Percentiles rank a stretch among this genome's conserved stretches.
These are phyloP conservation scores for Aspergillus sp. DNA, from an alignment of 2,329 filamentous ascomycete genomes.

Conservation along the genomic window DNA sequence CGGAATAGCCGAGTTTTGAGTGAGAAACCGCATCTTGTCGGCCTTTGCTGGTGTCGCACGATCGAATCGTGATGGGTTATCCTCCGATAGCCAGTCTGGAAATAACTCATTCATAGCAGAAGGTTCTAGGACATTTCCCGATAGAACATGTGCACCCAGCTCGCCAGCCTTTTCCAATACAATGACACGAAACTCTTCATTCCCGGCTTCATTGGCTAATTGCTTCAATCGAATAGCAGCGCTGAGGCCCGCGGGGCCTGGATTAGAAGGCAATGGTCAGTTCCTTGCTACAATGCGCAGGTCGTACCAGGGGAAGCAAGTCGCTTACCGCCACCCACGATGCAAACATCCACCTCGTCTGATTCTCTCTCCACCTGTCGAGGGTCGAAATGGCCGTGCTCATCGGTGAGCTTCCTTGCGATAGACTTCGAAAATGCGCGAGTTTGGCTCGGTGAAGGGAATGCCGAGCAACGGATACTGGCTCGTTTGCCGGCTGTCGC, in stretches of 20 bases:
- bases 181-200: slow-evolving; percentile 93
- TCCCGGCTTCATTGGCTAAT: slow-evolving; percentile 88
- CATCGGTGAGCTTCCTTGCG: slow-evolving; percentile 47
- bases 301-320: background rate
- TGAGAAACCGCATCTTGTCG: slow-evolving; percentile 94
- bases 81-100: slow-evolving; percentile 88
- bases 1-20: slow-evolving; percentile 75
- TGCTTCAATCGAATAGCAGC: slow-evolving; percentile 96
- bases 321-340: slow-evolving; percentile 78
- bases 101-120: slow-evolving; percentile 85
- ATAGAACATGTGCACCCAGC: slow-evolving; percentile 91
- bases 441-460: slow-evolving; percentile 36
- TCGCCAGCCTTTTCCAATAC: slow-evolving; percentile 95
- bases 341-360: slow-evolving; percentile 94
- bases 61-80: slow-evolving; percentile 86
- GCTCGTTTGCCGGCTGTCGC: slow-evolving; percentile 25
- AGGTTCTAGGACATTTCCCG: slow-evolving; percentile 92
- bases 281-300: background rate
- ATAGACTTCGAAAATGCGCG: slow-evolving; percentile 52
- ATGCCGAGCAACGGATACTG: slow-evolving; percentile 24
- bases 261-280: slow-evolving; percentile 13
- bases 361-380: slow-evolving; percentile 77
- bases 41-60: slow-evolving; percentile 79
- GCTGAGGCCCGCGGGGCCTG: slow-evolving; percentile 85
- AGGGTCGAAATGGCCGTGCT: slow-evolving; percentile 68